Conservation (phyloP, 495 filamentous ascomycete genomes). For the Xylaria palmicola region DNA sequence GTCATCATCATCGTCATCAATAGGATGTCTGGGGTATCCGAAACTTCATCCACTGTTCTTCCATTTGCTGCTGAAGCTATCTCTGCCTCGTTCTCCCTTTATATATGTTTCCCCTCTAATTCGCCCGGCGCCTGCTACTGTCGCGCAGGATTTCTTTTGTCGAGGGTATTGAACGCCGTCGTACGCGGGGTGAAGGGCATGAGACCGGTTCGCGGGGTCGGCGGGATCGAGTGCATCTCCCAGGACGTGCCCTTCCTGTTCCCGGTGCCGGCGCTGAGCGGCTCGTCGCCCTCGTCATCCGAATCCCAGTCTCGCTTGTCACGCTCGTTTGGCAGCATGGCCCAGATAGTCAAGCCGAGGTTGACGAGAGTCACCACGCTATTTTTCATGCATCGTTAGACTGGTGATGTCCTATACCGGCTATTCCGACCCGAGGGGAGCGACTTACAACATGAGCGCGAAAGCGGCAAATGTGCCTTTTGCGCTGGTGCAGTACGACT, state of each 20-base stretch:
- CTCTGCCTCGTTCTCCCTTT: background rate
- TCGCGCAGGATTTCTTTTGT: constrained; percentile 46
- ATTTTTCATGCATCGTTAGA: constrained; percentile 15
- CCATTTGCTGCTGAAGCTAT: background rate
- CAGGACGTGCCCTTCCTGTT: constrained; percentile 20
- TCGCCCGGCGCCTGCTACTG: constrained; percentile 10
- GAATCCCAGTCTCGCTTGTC: constrained; percentile 42
- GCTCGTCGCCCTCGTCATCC: constrained; percentile 19
- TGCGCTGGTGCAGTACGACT: constrained; percentile 73
- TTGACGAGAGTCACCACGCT: constrained; percentile 59
- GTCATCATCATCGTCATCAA: constrained; percentile 9
- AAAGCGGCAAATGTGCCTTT: constrained; percentile 72
- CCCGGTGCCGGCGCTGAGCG: constrained; percentile 2
- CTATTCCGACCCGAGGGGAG: background rate
- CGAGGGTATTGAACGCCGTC: constrained; percentile 54
- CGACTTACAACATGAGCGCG: constrained; percentile 70
- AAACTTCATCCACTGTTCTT: constrained; percentile 2
- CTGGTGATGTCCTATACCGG: too few species aligned
- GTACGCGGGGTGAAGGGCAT: constrained; percentile 54
- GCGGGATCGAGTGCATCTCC: constrained; percentile 46
- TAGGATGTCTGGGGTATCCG: constrained; percentile 3
- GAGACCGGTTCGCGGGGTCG: constrained; percentile 26
- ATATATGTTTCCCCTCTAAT: background rate
- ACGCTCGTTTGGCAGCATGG: constrained; percentile 57
- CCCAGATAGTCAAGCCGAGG: constrained; percentile 55